Percentiles rank a stretch among this genome's conserved stretches.
Conservation (phyloP, 2,329 filamentous ascomycete species). For the Emericellopsis atlantica region DNA sequence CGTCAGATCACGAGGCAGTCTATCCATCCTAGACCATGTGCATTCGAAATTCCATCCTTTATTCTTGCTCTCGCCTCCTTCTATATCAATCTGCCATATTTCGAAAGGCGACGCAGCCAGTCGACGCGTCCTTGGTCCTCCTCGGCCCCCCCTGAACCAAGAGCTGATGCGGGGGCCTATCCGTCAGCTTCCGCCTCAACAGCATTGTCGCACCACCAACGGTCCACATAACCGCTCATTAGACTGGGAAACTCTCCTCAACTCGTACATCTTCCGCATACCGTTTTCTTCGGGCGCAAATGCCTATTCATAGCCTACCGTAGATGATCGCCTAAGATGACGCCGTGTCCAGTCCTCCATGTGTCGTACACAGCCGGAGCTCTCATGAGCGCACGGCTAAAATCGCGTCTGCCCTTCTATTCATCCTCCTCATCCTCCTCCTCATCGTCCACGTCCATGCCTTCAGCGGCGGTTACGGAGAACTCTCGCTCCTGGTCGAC, state of each 20-base stretch:
- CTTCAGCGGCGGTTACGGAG: constrained; percentile 72
- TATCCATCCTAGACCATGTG: no score
- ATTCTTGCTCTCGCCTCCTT: background rate
- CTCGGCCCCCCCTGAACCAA: background rate
- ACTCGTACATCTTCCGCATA: constrained; percentile 9
- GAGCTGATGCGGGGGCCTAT: constrained; percentile 3
- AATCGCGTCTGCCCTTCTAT: background rate
- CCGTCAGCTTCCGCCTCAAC: constrained; percentile 10
- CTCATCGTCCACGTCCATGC: constrained; percentile 88
- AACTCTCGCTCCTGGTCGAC: constrained; percentile 94
- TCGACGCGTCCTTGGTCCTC: background rate
- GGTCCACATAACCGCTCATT: constrained; percentile 16
- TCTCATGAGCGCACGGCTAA: background rate
- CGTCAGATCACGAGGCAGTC: no score
- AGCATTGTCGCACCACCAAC: constrained; percentile 13
- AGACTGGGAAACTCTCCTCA: constrained; percentile 13
- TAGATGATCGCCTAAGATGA: constrained; percentile 11
- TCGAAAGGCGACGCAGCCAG: no score
- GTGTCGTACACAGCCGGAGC: constrained; percentile 15
- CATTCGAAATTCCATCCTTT: background rate
- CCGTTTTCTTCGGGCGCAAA: constrained; percentile 1
- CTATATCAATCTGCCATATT: background rate
- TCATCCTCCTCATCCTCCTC: constrained; percentile 52
- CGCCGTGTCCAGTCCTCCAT: no score
- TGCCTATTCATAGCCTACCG: constrained; percentile 8